phyloP scores from a whole-genome alignment of 2,329 filamentous ascomycete genomes.

The Beauveria brongniartii region DNA sequence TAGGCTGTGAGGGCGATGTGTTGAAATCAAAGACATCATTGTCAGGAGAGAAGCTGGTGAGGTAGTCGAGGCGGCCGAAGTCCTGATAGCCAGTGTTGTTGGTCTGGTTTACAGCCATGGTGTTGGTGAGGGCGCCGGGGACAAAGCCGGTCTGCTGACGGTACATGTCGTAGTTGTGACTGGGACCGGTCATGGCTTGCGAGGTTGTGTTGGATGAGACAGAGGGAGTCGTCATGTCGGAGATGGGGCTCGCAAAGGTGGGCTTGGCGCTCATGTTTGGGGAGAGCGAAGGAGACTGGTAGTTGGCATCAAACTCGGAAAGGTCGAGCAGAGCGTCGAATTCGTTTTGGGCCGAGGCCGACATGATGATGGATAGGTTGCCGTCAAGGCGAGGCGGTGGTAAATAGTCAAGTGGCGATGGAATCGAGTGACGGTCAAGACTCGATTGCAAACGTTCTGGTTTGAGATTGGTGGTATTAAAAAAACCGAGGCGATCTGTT shows the following conservation, averaged over 20 bases:
- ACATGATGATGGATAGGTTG: slow-evolving; percentile 21
- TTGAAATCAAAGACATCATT: slow-evolving; percentile 68
- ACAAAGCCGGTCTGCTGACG: slow-evolving; percentile 93
- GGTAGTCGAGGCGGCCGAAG: slow-evolving; percentile 41
- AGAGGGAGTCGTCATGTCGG: slow-evolving; percentile 46
- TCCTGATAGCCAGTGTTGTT: slow-evolving; percentile 47
- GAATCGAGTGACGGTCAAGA: background rate
- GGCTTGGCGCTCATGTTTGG: slow-evolving; percentile 46
- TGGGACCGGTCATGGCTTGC: slow-evolving; percentile 66
- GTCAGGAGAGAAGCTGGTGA: slow-evolving; percentile 49
- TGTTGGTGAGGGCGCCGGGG: slow-evolving; percentile 71
- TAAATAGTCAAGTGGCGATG: background rate
- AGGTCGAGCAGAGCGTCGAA: slow-evolving; percentile 54
- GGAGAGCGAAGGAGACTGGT: slow-evolving; percentile 53
- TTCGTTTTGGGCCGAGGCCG: slow-evolving; percentile 35
- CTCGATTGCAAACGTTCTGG: background rate
- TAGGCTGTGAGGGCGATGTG: slow-evolving; percentile 52
- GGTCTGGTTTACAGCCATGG: slow-evolving; percentile 66
- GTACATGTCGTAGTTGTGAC: slow-evolving; percentile 91
- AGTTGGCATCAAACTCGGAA: slow-evolving; percentile 54
- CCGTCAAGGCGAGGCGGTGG: background rate
- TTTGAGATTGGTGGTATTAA: background rate
- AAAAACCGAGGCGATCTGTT: slow-evolving; percentile 11
- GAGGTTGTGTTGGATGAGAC: slow-evolving; percentile 44
- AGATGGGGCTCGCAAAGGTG: slow-evolving; percentile 42